These are phyloP conservation scores for Ulvella scutata DNA, from an alignment of 139 green algal species.

Conservation along the genomic window DNA sequence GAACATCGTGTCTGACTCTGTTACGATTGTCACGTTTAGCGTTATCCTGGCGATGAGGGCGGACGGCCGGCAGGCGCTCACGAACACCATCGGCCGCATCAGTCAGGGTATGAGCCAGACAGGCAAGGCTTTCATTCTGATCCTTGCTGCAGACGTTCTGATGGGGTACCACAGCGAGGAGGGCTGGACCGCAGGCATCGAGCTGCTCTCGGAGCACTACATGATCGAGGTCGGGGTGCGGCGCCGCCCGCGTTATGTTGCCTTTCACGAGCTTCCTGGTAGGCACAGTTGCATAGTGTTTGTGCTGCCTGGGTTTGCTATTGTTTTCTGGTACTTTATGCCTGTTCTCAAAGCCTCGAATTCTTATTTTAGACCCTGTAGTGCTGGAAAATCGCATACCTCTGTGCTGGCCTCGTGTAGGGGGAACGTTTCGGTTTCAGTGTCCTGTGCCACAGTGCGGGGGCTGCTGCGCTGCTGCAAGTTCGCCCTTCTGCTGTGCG, in stretches of 20 bases:
- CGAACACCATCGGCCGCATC: slow-evolving; percentile 51
- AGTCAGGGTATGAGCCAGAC: slow-evolving; percentile 74
- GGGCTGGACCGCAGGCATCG: slow-evolving; percentile 68
- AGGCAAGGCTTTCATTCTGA: slow-evolving; percentile 86
- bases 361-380: no score
- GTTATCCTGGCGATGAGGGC: slow-evolving; percentile 28
- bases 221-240: slow-evolving; percentile 48
- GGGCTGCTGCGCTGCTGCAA: no score
- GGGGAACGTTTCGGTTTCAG: no score
- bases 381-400: no score
- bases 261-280: no score
- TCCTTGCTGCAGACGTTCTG: slow-evolving; percentile 67
- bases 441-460: no score
- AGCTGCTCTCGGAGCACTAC: slow-evolving; percentile 61
- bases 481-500: no score
- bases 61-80: slow-evolving; percentile 20
- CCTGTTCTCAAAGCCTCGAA: no score
- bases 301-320: no score
- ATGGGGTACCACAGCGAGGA: slow-evolving; percentile 89
- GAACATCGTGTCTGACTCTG: slow-evolving; percentile 41
- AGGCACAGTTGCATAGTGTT: no score
- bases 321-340: no score
- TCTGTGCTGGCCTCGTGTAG: no score
- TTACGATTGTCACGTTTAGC: slow-evolving; percentile 36
- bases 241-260: neutral